These are phyloP conservation scores for Penicillium sp. DNA, from an alignment of 2,329 filamentous ascomycete genomes.

Conservation along the genomic window DNA sequence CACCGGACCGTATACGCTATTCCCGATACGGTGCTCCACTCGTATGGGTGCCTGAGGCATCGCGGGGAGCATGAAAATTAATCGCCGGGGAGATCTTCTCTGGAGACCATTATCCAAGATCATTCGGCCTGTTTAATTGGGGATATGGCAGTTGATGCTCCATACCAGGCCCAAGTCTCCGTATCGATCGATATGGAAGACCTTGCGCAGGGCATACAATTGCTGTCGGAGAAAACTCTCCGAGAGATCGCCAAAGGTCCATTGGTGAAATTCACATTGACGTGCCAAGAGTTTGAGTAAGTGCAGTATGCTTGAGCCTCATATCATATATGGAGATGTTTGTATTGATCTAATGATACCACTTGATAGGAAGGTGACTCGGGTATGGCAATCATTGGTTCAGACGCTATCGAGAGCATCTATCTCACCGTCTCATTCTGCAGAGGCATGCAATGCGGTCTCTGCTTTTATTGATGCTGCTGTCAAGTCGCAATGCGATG, in stretches of 20 bases:
- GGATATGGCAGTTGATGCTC: conserved; percentile 24
- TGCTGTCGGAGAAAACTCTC: conserved; percentile 35
- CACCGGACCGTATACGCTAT: conserved; percentile 22
- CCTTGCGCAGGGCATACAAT: conserved; percentile 35
- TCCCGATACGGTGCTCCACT: conserved; percentile 23
- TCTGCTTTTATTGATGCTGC: conserved; percentile 44
- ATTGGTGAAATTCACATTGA: conserved; percentile 33
- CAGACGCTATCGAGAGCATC: conserved; percentile 41
- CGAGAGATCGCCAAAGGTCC: conserved; percentile 35
- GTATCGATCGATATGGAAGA: conserved; percentile 28
- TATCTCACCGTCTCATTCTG: conserved; percentile 40
- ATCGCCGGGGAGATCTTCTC: conserved; percentile 9
- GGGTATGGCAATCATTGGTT: conserved; percentile 41
- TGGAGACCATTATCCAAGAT: conserved; percentile 1
- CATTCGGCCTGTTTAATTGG: conserved; percentile 16
- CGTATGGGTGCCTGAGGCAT: conserved; percentile 22
- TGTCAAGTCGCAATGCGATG: conserved; percentile 28
- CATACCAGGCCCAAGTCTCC: conserved; percentile 13
- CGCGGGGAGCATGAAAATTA: conserved; percentile 27
- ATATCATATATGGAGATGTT: too few species aligned
- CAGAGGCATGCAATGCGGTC: conserved; percentile 44
- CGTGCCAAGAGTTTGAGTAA: conserved; percentile 35
- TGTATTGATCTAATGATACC: conserved; percentile 11
- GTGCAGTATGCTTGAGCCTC: too few species aligned
- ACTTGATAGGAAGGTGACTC: conserved; percentile 29